Evolutionary conservation across 495 filamentous ascomycete species (phyloP).

Genomic region (Amphirosellinia nigrospora): DNA sequence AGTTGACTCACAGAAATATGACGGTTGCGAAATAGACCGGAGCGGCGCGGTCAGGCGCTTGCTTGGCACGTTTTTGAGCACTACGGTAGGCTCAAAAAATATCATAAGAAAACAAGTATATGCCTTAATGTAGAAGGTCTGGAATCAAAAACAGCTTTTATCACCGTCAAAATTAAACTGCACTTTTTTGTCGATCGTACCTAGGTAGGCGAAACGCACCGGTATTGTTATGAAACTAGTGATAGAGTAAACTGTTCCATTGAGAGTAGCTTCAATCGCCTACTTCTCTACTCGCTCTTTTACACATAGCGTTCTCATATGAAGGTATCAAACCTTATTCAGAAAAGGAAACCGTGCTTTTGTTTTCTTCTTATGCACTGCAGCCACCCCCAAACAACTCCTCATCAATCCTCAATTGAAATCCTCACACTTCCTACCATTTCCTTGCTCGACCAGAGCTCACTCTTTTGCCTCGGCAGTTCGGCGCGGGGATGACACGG

Average conservation of each 20-base stretch:
- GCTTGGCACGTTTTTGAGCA: conserved; percentile 8
- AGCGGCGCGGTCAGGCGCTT: not conserved
- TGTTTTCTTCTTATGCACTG: not conserved
- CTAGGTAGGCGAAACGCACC: not conserved
- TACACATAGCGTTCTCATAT: not conserved
- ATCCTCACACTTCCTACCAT: not conserved
- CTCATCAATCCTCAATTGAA: conserved; percentile 4
- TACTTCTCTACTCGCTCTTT: not conserved
- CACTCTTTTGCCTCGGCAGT: not conserved
- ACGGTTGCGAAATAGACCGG: not conserved
- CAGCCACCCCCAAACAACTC: not conserved
- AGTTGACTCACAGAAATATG: no score
- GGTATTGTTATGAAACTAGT: not conserved
- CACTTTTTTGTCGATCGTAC: not conserved
- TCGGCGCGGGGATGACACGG: not conserved
- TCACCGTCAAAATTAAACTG: no score
- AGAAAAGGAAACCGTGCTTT: not conserved
- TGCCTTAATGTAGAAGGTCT: no score
- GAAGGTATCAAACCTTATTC: not conserved
- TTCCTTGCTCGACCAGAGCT: not conserved
- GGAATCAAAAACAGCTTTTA: no score
- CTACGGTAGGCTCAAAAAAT: not conserved
- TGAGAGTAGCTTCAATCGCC: not conserved
- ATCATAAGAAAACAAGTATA: no score
- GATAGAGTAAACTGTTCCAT: not conserved